These are phyloP conservation scores for Gryganskiella cystojenkinii DNA, from an alignment of 192 early-diverging fungal species.

Conservation along the genomic window DNA sequence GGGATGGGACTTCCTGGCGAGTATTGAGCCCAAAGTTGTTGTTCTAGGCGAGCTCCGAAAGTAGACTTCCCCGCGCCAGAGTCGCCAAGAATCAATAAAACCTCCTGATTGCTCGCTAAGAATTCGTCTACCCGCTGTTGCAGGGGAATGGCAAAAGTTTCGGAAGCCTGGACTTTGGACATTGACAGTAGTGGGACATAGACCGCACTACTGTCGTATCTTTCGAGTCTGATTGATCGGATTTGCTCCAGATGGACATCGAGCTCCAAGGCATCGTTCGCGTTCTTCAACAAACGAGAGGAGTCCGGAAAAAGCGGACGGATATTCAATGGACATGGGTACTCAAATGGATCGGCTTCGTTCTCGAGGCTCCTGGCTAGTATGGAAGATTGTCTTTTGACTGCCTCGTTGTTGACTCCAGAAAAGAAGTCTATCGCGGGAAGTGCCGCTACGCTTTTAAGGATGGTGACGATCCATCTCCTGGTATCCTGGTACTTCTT, in stretches of 20 bases:
- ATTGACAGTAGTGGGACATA: neutral
- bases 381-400: neutral
- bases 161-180: neutral
- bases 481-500: neutral
- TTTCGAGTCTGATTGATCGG: neutral
- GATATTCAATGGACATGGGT: no score
- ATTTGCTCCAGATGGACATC: neutral
- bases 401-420: no score
- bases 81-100: neutral
- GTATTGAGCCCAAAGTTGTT: neutral
- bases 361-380: neutral
- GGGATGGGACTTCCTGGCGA: neutral
- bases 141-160: neutral
- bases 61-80: conserved; percentile 4
- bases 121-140: neutral
- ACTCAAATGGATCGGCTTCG: neutral
- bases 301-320: neutral
- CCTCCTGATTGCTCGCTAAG: neutral
- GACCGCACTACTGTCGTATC: neutral
- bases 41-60: neutral
- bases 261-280: neutral
- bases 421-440: no score
- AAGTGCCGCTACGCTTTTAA: neutral
- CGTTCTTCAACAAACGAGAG: neutral
- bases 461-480: neutral